Percentiles rank a stretch among this genome's conserved stretches.
phyloP scores from a whole-genome alignment of 192 early-diverging fungal species.

The Pilaira anomala region DNA sequence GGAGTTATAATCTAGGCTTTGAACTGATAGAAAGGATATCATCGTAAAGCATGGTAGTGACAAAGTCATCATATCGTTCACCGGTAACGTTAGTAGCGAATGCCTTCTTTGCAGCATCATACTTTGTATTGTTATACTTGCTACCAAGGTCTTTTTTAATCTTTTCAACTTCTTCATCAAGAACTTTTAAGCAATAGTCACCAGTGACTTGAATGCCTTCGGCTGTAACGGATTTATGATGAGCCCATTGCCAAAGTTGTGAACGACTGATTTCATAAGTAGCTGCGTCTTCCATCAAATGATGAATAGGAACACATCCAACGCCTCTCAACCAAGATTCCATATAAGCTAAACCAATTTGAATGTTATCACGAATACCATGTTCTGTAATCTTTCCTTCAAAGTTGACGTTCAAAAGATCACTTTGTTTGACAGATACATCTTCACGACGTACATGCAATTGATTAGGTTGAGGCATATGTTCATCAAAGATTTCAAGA shows the following conservation, averaged over 20 bases:
- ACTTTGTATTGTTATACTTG: slow-evolving; percentile 65
- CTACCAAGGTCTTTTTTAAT: slow-evolving; percentile 63
- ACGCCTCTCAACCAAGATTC: slow-evolving; percentile 91
- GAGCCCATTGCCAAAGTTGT: slow-evolving; percentile 97
- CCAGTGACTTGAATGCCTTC: slow-evolving; percentile 80
- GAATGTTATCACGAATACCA: slow-evolving; percentile 87
- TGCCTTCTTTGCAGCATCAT: slow-evolving; percentile 60
- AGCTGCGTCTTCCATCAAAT: slow-evolving; percentile 98
- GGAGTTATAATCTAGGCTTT: slow-evolving; percentile 31
- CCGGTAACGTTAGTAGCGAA: slow-evolving; percentile 78
- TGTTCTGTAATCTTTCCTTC: slow-evolving; percentile 78
- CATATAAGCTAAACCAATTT: slow-evolving; percentile 91
- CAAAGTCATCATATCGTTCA: slow-evolving; percentile 83
- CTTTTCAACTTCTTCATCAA: slow-evolving; percentile 80
- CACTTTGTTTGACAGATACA: slow-evolving; percentile 72
- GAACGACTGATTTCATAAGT: slow-evolving; percentile 96
- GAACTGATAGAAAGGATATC: slow-evolving; percentile 58
- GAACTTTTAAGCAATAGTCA: slow-evolving; percentile 65
- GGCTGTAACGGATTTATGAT: slow-evolving; percentile 72
- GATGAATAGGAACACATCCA: slow-evolving; percentile 97
- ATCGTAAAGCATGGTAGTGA: slow-evolving; percentile 91
- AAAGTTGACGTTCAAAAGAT: slow-evolving; percentile 77
- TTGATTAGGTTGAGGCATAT: slow-evolving; percentile 96
- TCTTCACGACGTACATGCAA: slow-evolving; percentile 88
- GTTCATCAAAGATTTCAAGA: slow-evolving; percentile 82